phyloP scores from a whole-genome alignment of 345 rosid genomes.

The Eucalyptus tenuipes region DNA sequence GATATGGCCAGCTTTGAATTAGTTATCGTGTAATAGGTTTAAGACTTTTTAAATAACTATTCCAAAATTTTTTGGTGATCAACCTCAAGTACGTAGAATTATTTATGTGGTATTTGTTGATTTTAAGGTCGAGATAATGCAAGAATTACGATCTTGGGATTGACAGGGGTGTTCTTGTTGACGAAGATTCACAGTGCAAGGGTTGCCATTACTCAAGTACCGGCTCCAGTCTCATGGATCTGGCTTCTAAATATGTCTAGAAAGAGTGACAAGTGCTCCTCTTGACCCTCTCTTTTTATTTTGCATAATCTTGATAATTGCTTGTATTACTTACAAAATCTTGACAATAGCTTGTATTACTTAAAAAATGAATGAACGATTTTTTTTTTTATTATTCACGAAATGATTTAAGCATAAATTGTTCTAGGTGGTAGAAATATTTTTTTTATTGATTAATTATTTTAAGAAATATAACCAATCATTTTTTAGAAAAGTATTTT shows the following conservation, averaged over 20 bases:
- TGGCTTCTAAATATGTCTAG: background rate
- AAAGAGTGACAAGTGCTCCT: background rate
- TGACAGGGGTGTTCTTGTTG: background rate
- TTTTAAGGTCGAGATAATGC: background rate
- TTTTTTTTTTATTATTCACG: background rate
- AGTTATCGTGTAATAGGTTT: rapidly evolving
- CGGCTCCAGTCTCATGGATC: background rate
- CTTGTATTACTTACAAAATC: no score
- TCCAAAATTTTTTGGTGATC: rapidly evolving
- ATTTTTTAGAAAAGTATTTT: no score
- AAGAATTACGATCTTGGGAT: background rate
- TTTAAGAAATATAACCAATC: no score
- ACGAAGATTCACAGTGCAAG: background rate
- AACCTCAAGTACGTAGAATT: background rate
- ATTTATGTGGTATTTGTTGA: background rate
- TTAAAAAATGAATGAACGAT: no score
- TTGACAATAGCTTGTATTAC: background rate
- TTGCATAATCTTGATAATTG: background rate
- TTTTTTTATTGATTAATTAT: no score
- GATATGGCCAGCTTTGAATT: background rate
- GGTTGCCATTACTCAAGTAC: background rate
- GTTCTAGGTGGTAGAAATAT: no score
- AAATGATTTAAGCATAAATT: background rate
- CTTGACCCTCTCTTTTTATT: background rate
- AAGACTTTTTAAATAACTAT: background rate